phyloP scores from a whole-genome alignment of 2,329 filamentous ascomycete species.

The Sclerotinia borealis region DNA sequence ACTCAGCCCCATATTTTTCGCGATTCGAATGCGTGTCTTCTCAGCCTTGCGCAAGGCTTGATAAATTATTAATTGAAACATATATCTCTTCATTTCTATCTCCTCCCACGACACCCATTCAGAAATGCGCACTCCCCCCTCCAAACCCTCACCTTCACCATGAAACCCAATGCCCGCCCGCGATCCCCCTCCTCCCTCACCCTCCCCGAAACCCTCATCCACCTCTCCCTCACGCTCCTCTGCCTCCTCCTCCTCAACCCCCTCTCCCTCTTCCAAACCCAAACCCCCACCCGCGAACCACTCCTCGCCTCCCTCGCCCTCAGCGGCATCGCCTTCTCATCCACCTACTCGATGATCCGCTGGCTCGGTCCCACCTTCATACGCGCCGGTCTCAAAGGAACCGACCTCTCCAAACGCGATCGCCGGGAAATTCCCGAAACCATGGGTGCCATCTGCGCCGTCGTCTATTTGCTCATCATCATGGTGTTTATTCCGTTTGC shows the following conservation, averaged over 20 bases:
- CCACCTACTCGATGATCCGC: slow-evolving; percentile 78
- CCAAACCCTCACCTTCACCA: background rate
- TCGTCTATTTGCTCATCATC: slow-evolving; percentile 83
- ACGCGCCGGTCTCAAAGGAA: slow-evolving; percentile 79
- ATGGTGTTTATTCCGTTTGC: slow-evolving; percentile 94
- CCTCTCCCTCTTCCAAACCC: slow-evolving; percentile 62
- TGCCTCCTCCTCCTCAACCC: slow-evolving; percentile 63
- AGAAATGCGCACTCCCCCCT: background rate
- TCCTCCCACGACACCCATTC: background rate
- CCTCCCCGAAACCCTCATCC: slow-evolving; percentile 44
- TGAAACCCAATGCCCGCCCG: background rate
- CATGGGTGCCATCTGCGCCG: slow-evolving; percentile 89
- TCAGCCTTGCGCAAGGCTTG: slow-evolving; percentile 11
- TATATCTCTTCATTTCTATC: background rate
- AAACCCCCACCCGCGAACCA: slow-evolving; percentile 74
- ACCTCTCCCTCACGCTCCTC: slow-evolving; percentile 58
- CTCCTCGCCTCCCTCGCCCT: slow-evolving; percentile 84
- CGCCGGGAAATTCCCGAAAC: slow-evolving; percentile 82
- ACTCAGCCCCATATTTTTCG: background rate
- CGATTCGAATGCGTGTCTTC: slow-evolving; percentile 11
- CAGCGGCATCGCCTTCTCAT: slow-evolving; percentile 75
- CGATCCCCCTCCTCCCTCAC: slow-evolving; percentile 39
- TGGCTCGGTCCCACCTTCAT: slow-evolving; percentile 93
- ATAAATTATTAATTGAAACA: slow-evolving; percentile 8
- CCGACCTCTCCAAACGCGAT: slow-evolving; percentile 75